phyloP scores from a whole-genome alignment of 768 basidiomycete genomes.

The Nevesoporus exiguus region DNA sequence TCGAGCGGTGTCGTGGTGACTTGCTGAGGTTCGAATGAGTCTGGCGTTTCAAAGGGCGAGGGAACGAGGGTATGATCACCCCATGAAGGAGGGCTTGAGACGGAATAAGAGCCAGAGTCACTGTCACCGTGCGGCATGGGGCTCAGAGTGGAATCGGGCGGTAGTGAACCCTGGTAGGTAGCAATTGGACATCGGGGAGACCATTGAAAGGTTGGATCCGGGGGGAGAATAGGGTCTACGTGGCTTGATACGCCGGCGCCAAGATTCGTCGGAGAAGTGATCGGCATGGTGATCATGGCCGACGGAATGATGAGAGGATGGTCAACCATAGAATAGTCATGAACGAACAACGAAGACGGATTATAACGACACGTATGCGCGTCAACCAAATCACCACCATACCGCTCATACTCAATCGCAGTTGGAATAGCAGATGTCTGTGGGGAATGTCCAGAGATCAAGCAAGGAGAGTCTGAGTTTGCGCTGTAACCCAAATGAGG shows the following conservation, averaged over 20 bases:
- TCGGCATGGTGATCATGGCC: conserved; percentile 2
- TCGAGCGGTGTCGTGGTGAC: neutral
- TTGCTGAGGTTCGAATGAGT: neutral
- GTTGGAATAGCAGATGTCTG: conserved; percentile 3
- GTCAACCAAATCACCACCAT: neutral
- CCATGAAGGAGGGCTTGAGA: neutral
- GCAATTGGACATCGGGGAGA: neutral
- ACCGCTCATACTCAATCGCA: neutral
- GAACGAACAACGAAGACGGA: neutral
- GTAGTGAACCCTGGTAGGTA: neutral
- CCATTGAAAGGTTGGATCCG: neutral
- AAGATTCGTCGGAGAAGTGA: neutral
- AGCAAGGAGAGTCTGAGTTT: neutral
- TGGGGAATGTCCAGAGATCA: neutral
- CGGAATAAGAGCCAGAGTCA: neutral
- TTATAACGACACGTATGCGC: neutral
- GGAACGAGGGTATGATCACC: neutral
- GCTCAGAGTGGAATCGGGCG: neutral
- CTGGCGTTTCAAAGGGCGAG: neutral
- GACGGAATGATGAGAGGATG: neutral
- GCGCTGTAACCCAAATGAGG: neutral
- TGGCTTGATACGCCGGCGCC: neutral
- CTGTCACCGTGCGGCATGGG: neutral
- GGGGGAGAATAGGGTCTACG: neutral
- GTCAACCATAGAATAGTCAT: neutral